Percentiles rank a stretch among this genome's conserved stretches.
phyloP scores from a whole-genome alignment of 306 rosid species.

The Acacia acuminata region DNA sequence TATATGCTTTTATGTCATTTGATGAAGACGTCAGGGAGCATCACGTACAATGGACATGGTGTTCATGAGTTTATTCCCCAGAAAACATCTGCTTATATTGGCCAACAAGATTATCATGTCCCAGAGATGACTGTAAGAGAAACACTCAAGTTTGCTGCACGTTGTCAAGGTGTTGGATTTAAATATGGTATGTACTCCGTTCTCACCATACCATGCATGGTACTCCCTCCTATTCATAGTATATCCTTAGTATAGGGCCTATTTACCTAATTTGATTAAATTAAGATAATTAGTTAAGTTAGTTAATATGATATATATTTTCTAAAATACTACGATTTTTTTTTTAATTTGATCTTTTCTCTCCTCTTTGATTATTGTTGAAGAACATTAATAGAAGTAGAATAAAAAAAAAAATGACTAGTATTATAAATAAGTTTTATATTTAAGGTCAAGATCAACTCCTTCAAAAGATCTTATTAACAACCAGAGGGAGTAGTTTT shows the following conservation, averaged over 20 bases:
- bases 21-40: neutral
- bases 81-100: conserved; percentile 40
- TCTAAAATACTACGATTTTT: no score
- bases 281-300: no score
- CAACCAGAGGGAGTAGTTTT: neutral
- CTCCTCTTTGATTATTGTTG: no score
- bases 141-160: conserved; percentile 40
- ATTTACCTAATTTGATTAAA: no score
- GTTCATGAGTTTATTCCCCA: conserved; percentile 38
- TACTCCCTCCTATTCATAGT: accelerated
- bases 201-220: neutral
- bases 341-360: no score
- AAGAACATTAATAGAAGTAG: no score
- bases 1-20: neutral
- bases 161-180: conserved; percentile 47
- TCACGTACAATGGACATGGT: conserved; percentile 48
- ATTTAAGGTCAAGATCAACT: no score
- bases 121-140: conserved; percentile 50
- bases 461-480: no score
- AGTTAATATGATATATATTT: no score
- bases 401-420: no score
- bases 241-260: accelerated
- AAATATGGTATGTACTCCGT: neutral
- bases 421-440: no score
- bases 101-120: conserved; percentile 40